These are phyloP conservation scores for Hymenoscyphus fructigenus DNA, from an alignment of 2,329 filamentous ascomycete genomes.

Conservation along the genomic window DNA sequence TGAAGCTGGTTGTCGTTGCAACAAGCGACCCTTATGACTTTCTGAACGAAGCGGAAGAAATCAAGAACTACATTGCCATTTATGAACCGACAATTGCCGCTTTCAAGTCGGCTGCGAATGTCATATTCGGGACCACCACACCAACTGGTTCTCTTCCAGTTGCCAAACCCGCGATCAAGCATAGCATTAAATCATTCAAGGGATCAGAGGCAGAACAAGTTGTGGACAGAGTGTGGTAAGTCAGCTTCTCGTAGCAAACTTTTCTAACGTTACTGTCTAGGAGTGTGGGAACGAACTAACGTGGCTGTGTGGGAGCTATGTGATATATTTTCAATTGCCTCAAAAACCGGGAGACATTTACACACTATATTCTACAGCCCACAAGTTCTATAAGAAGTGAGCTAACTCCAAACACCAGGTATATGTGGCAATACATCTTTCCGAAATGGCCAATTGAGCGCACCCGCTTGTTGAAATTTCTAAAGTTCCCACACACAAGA, in stretches of 20 bases:
- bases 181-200: constrained; percentile 24
- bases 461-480: constrained; percentile 32
- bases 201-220: constrained; percentile 33
- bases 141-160: constrained; percentile 41
- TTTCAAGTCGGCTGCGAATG: constrained; percentile 40
- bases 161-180: constrained; percentile 22
- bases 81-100: constrained; percentile 46
- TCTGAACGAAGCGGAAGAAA: constrained; percentile 34
- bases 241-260: not conserved
- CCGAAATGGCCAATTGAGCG: constrained; percentile 38
- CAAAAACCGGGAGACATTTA: no score
- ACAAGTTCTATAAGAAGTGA: no score
- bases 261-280: not conserved
- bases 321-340: no score
- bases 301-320: no score
- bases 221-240: constrained; percentile 5
- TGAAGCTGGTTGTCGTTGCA: constrained; percentile 41
- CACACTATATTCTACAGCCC: no score
- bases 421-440: constrained; percentile 40
- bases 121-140: constrained; percentile 39
- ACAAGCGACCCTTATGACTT: constrained; percentile 47
- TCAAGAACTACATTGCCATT: constrained; percentile 44
- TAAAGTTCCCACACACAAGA: constrained; percentile 33
- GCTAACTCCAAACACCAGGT: constrained; percentile 23
- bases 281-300: no score